These are phyloP conservation scores for Cryphonectria radicalis DNA, from an alignment of 2,329 filamentous ascomycete genomes.

Conservation along the genomic window DNA sequence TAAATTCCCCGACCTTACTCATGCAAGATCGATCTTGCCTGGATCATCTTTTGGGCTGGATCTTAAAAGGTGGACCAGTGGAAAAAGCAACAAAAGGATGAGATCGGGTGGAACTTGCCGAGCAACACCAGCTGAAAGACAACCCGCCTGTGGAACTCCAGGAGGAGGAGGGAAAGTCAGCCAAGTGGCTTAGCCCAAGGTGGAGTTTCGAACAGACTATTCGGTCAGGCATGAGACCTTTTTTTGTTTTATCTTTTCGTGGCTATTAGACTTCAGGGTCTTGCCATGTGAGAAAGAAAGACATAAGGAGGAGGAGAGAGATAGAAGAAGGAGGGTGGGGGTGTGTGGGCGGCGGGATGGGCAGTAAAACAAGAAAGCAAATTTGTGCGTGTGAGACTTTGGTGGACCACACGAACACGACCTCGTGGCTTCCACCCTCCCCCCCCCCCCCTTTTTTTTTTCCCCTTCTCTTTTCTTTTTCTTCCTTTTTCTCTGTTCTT, in stretches of 20 bases:
- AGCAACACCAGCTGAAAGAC: constrained; percentile 26
- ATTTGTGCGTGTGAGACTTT: constrained; percentile 21
- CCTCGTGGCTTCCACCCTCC: constrained; percentile 4
- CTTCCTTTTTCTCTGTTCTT: neutral
- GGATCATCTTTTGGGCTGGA: constrained; percentile 10
- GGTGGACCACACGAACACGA: constrained; percentile 18
- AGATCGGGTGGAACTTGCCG: constrained; percentile 16
- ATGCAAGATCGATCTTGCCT: constrained; percentile 16
- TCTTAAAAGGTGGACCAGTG: constrained; percentile 2
- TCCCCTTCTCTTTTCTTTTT: neutral
- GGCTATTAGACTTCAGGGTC: constrained; percentile 12
- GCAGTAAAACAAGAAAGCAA: constrained; percentile 12
- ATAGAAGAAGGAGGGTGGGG: neutral
- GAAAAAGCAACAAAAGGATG: constrained; percentile 25
- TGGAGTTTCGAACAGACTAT: constrained; percentile 26
- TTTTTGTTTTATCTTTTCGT: neutral
- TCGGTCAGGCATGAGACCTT: constrained; percentile 26
- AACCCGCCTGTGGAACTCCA: constrained; percentile 22
- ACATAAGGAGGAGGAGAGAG: neutral
- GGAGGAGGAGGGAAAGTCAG: constrained; percentile 1
- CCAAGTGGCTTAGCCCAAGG: constrained; percentile 28
- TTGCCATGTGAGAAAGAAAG: constrained; percentile 11
- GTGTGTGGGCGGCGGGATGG: neutral
- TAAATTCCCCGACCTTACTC: constrained; percentile 5
- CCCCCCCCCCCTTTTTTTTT: too few species aligned